A percentile compares a stretch with the other conserved stretches of the same genome.
These are phyloP conservation scores for Talaromyces proteolyticus DNA, from an alignment of 495 filamentous ascomycete species.

Conservation along the genomic window DNA sequence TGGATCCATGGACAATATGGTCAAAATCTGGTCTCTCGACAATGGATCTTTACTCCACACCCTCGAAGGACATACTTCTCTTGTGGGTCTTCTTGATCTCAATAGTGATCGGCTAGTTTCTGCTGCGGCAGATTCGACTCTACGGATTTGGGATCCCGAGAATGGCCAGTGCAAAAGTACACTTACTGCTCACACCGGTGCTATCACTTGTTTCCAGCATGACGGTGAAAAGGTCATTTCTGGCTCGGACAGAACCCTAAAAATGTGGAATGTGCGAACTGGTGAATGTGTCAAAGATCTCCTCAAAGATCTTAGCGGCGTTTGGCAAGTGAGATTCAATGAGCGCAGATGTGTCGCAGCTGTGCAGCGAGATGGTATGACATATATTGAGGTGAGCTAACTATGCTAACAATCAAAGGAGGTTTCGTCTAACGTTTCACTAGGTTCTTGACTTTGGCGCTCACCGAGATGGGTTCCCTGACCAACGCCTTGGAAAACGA, in stretches of 20 bases:
- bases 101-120: slow-evolving; percentile 85
- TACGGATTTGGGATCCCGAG: slow-evolving; percentile 97
- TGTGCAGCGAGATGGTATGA: slow-evolving; percentile 85
- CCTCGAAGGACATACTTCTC: slow-evolving; percentile 89
- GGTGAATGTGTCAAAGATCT: slow-evolving; percentile 93
- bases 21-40: slow-evolving; percentile 98
- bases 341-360: slow-evolving; percentile 92
- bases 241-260: slow-evolving; percentile 89
- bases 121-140: slow-evolving; percentile 89
- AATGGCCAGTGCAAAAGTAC: slow-evolving; percentile 85
- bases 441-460: slow-evolving; percentile 92
- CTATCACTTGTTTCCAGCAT: slow-evolving; percentile 98
- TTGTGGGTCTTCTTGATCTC: slow-evolving; percentile 90
- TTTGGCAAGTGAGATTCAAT: slow-evolving; percentile 99
- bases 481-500: slow-evolving; percentile 69
- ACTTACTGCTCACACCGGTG: slow-evolving; percentile 87
- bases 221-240: slow-evolving; percentile 96
- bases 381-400: slow-evolving; percentile 85
- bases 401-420: slow-evolving; percentile 12
- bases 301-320: slow-evolving; percentile 88
- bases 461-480: slow-evolving; percentile 69
- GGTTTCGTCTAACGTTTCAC: slow-evolving; percentile 8
- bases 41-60: slow-evolving; percentile 81
- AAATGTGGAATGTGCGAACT: slow-evolving; percentile 96
- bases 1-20: slow-evolving; percentile 95